Evolutionary conservation across 2,329 filamentous ascomycete genomes (phyloP), one percentile per base, ranked within the genome.

Genomic region (Penicillium janthinellum): DNA sequence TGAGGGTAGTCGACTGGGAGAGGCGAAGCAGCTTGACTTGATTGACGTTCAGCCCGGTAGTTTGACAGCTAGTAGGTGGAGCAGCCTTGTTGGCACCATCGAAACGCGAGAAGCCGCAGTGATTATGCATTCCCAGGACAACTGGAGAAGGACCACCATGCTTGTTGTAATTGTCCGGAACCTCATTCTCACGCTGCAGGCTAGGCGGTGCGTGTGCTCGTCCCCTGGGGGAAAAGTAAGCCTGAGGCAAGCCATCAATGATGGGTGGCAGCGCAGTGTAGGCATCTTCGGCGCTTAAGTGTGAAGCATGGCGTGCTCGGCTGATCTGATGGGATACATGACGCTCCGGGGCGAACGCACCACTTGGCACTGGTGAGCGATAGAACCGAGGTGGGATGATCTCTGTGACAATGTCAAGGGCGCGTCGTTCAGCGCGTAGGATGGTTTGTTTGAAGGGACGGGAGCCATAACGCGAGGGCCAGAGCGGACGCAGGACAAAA

Each of bases 341-440:
- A 8, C 61, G 25, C 31, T 49, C 35, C 12, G 61, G 44, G n/a
- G 42, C 35, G 5, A 58, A 38, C 4, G 56, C n/a, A 1, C 39
- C n/a, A n/a, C 54, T 58, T 31, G 64, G 60, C 44, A 41, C 50
- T 14, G 61, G 59, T 2, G 65, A 64, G n/a, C 51, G 63, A 48
- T 60, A 63, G 20, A 58, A 49, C 14, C 64, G 56, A 7, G 60
- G 60, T 17, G 66, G 66, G 7, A 67, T 55, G 25, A 69, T 63
- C 0, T 58, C 51, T 6, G 69, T 12, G 22, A 73, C 55, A 25
- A 70, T 49, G 3, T 66, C 48, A 22, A 69, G 58, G 12, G 71
- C 66, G 5, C 54, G 59, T 15, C 54, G 65, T 60, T 75, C 73
- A 20, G 54, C 63, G 34, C 60, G 58, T 4, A 64, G 42, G 28